Evolutionary conservation across 148 eudicot species (phyloP), one percentile per base, ranked within the genome.

Genomic region (Cornus kousa): DNA sequence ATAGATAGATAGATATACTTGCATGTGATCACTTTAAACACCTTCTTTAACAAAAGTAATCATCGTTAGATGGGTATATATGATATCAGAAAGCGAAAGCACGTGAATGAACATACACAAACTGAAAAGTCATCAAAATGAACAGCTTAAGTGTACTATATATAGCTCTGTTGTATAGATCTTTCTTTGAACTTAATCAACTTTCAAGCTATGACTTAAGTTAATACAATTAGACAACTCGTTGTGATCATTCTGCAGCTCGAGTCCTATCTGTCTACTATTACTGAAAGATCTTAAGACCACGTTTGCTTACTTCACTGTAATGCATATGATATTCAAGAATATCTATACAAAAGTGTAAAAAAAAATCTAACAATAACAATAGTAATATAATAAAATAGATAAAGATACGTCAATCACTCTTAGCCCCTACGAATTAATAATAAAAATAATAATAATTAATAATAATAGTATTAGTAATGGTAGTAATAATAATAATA

Each of bases 91-190:
- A 17, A 39, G 67, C 55, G 33, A 75, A 64, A 31, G 65, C 79
- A 81, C 76, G 80, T 76, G 80, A 70, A 76, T 70, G 33, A 70
- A 55, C 68, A 20, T 74, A 12, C 4, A 73, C 37, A 53, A 22
- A 9, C 7, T 48, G 62, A 70, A 80, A 80, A 73, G 59, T 16
- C 74, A 62, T 71, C 67, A 35, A 72, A 59, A 59, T 17, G 24
- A 33, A 20, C 79, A 80, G 79, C 79, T 75, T 74, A 68, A 46
- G 9, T 37, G 37, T 4, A 35, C 37, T 2, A 4, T 4, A 2
- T 2, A 4, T 4, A 2, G 37, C 3, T 35, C 37, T 35, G 28
- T 28, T 28, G 28, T 35, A 33, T 33, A 0, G 59, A 14, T 53
- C 59, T 67, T 68, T 28, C 35, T 75, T 60, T 6, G 33, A 69